Evolutionary conservation across 225 moss, liverwort and hornwort species (phyloP), one percentile per base, ranked within the genome.

Genomic region (Physcomitrellopsis africana): DNA sequence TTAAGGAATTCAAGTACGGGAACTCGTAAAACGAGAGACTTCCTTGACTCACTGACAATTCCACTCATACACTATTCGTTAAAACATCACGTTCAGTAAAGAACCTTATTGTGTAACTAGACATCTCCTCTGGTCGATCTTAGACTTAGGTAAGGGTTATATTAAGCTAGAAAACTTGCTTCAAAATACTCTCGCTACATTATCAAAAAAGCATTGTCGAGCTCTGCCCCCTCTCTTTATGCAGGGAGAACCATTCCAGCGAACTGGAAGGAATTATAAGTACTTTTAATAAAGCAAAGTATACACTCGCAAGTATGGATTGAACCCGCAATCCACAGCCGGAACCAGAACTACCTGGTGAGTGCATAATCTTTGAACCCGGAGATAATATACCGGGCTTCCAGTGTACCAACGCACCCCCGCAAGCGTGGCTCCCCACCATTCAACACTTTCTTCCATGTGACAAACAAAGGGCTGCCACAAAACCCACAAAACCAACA

Each of bases 301-400:
- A 54, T 11, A 41, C 29, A 27, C 11, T 24, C 51, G 47, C 75
- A 70, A 48, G 46, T 51, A 59, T 48, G 61, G 24, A 63, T 37
- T 37, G 67, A 60, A 60, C 11, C 2, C 2, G 51, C 51, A 63
- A 53, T 19, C 60, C 54, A 70, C 64, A 75, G 59, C 47, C 58
- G 51, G 44, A 44, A 70, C 71, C 77, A 79, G 64, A 67, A 79
- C 86, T 87, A 97, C 97, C 97, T 97, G 72, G 94, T 99, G 79
- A 99, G 91, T 26, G 97, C 97, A 89, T 99, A 99, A 82, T 99
- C 97, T 87, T 95, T 95, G 79, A 99, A 99, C 79, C 97, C 97
- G 70, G 97, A 92, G 74, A 95, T 83, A 60, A 99, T 84, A 81
- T 91, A 93, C 76, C 97, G 93, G 73, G 94, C 94, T 89, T 99